A percentile compares a stretch with the other conserved stretches of the same genome.
These are phyloP conservation scores for Aspergillus sp. DNA, from an alignment of 2,329 filamentous ascomycete species.

Conservation along the genomic window DNA sequence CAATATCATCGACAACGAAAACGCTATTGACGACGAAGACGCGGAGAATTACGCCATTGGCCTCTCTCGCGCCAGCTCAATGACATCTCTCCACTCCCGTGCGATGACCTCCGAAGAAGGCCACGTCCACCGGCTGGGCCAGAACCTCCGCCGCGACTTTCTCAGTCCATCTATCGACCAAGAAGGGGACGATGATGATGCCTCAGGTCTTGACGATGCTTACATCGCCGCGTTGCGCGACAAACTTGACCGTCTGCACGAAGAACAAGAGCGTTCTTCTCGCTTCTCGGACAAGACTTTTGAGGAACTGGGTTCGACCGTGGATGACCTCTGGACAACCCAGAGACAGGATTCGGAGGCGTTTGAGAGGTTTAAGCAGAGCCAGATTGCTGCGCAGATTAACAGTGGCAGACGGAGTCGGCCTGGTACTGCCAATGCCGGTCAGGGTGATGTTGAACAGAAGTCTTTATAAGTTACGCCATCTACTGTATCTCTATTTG, in stretches of 20 bases:
- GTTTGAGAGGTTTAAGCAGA: conserved; percentile 39
- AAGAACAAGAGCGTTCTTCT: conserved; percentile 34
- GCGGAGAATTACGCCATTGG: conserved; percentile 39
- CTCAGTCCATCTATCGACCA: conserved; percentile 41
- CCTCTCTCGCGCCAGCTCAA: conserved; percentile 55
- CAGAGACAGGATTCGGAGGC: conserved; percentile 38
- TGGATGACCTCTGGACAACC: conserved; percentile 39
- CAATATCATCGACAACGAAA: conserved; percentile 25
- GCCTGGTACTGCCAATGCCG: conserved; percentile 5
- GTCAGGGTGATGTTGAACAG: conserved; percentile 1
- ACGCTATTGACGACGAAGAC: conserved; percentile 36
- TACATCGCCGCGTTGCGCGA: conserved; percentile 41
- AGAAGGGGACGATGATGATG: conserved; percentile 25
- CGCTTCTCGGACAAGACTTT: conserved; percentile 36
- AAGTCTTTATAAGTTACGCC: neutral
- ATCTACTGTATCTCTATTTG: neutral
- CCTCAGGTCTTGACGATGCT: conserved; percentile 28
- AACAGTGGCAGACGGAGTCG: conserved; percentile 30
- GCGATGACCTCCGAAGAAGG: conserved; percentile 63
- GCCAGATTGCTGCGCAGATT: conserved; percentile 41
- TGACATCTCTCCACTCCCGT: conserved; percentile 61
- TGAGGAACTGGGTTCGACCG: conserved; percentile 37
- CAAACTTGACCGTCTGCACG: conserved; percentile 38
- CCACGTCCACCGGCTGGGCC: conserved; percentile 61
- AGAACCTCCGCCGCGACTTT: conserved; percentile 59